Conservation (phyloP, 129 eudicot genomes). For the Oenanthe sinensis region DNA sequence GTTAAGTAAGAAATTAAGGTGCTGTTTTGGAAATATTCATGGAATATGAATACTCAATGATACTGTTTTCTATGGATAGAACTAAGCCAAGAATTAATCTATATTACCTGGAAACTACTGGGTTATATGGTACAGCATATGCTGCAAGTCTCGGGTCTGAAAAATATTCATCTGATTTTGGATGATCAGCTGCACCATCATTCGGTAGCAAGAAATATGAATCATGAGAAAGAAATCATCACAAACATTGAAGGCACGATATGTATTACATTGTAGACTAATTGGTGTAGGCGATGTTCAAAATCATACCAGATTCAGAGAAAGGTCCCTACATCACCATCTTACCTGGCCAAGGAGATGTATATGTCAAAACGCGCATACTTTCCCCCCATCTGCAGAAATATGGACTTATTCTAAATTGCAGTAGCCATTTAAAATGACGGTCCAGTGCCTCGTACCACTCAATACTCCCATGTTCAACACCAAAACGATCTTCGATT, state of each 20-base stretch:
- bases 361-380: constrained; percentile 94
- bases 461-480: constrained; percentile 75
- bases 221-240: constrained; percentile 3
- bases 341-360: constrained; percentile 97
- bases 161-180: constrained; percentile 90
- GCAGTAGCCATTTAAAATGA: constrained; percentile 93
- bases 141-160: constrained; percentile 97
- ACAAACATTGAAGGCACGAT: not conserved
- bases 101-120: constrained; percentile 76
- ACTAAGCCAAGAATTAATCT: constrained; percentile 10
- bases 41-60: not conserved
- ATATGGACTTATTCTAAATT: constrained; percentile 82
- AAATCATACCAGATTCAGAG: not conserved
- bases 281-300: not conserved
- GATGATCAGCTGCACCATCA: constrained; percentile 71
- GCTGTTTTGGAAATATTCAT: not conserved
- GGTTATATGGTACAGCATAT: constrained; percentile 94
- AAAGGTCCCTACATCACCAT: not conserved
- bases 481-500: constrained; percentile 94
- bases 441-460: constrained; percentile 87
- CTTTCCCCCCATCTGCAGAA: constrained; percentile 98
- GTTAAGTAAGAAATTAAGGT: not conserved
- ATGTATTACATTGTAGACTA: not conserved
- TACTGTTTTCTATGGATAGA: not conserved
- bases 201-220: not conserved